Conservation (phyloP, 495 filamentous ascomycete species). For the Elasticomyces elasticus region DNA sequence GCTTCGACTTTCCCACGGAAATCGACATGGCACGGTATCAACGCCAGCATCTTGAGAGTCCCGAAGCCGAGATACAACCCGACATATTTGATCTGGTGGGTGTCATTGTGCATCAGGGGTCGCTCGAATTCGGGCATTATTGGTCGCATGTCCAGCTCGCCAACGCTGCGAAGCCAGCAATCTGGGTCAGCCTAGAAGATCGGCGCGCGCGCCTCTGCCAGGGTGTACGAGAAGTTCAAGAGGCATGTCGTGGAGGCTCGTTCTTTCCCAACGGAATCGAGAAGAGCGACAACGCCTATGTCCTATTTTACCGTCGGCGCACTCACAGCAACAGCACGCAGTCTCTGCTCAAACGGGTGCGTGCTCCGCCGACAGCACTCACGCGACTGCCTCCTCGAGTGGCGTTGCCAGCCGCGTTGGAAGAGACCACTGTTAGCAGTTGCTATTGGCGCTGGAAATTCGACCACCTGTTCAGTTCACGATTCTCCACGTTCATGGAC, state of each 20-base stretch:
- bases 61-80: constrained; percentile 38
- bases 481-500: constrained; percentile 50
- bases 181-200: constrained; percentile 93
- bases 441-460: constrained; percentile 65
- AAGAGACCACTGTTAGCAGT: constrained; percentile 55
- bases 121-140: constrained; percentile 91
- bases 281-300: constrained; percentile 58
- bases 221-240: constrained; percentile 50
- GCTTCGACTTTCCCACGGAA: constrained; percentile 71
- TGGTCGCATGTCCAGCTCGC: constrained; percentile 82
- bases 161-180: constrained; percentile 37
- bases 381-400: constrained; percentile 38
- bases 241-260: constrained; percentile 73
- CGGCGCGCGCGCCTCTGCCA: constrained; percentile 69
- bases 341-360: constrained; percentile 8
- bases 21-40: constrained; percentile 92
- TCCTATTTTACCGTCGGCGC: constrained; percentile 91
- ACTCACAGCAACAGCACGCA: constrained; percentile 46
- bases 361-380: not conserved
- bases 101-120: constrained; percentile 83
- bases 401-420: constrained; percentile 50
- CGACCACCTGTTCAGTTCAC: constrained; percentile 53
- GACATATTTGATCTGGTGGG: constrained; percentile 91
- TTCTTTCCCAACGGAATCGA: constrained; percentile 30
- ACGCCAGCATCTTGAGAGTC: constrained; percentile 68